Percentiles rank a stretch among this genome's conserved stretches.
Conservation (phyloP, 2,329 filamentous ascomycete species). For the Colletotrichum agaves region DNA sequence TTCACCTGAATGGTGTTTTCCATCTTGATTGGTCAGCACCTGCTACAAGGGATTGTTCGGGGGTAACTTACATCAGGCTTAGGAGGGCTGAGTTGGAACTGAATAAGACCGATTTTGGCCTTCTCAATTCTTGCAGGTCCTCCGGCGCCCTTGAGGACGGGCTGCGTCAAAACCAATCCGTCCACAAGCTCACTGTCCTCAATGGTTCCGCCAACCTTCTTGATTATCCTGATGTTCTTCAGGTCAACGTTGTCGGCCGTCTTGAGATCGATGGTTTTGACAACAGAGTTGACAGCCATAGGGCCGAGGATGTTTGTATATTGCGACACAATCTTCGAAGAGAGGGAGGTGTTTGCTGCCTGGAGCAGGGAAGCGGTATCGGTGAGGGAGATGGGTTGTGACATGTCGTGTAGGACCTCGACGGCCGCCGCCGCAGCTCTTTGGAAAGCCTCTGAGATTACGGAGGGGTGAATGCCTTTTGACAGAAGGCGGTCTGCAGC, state of each 20-base stretch:
- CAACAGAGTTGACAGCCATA: slow-evolving; percentile 97
- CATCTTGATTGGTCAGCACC: slow-evolving; percentile 69
- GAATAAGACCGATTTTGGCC: slow-evolving; percentile 94
- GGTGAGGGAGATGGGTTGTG: slow-evolving; percentile 87
- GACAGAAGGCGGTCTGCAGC: slow-evolving; percentile 90
- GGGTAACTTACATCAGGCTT: slow-evolving; percentile 83
- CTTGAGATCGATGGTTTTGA: slow-evolving; percentile 95
- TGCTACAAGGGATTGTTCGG: slow-evolving; percentile 4
- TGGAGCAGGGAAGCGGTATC: slow-evolving; percentile 93
- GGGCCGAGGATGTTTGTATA: slow-evolving; percentile 95
- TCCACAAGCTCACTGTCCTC: slow-evolving; percentile 98
- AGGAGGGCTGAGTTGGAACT: slow-evolving; percentile 97
- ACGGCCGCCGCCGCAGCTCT: slow-evolving; percentile 91
- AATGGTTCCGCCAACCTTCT: slow-evolving; percentile 98
- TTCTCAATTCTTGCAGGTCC: slow-evolving; percentile 96
- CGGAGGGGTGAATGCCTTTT: slow-evolving; percentile 96
- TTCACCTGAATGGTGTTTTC: slow-evolving; percentile 99
- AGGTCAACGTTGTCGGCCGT: slow-evolving; percentile 97
- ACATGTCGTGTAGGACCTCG: slow-evolving; percentile 92
- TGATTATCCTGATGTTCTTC: slow-evolving; percentile 95
- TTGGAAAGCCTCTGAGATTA: slow-evolving; percentile 98
- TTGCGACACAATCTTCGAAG: slow-evolving; percentile 98
- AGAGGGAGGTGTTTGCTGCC: slow-evolving; percentile 95
- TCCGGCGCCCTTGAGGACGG: slow-evolving; percentile 91
- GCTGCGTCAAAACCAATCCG: slow-evolving; percentile 90